Conservation (phyloP, 129 eudicot species). For the Tagetes patula region DNA sequence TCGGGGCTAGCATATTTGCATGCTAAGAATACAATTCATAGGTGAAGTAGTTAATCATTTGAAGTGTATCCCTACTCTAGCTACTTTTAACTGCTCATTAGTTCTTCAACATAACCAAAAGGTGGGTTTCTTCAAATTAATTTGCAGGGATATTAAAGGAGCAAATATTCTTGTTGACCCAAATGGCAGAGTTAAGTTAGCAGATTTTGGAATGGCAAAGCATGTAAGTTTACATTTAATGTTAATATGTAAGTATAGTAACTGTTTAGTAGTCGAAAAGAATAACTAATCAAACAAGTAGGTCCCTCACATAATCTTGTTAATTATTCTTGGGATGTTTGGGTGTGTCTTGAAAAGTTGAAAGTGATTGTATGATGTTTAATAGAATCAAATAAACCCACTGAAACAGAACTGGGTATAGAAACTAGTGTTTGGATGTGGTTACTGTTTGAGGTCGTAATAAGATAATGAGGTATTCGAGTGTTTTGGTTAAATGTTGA, state of each 20-base stretch:
- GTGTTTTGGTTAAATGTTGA: not conserved
- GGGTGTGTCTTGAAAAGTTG: not conserved
- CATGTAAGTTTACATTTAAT: slow-evolving; percentile 57
- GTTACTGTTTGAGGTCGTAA: not conserved
- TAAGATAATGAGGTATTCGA: slow-evolving; percentile 1
- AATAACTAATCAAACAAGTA: slow-evolving; percentile 4
- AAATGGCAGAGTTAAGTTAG: slow-evolving; percentile 87
- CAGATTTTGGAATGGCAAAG: slow-evolving; percentile 98
- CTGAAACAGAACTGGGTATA: not conserved
- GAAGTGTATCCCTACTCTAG: not conserved
- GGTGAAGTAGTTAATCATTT: slow-evolving; percentile 41
- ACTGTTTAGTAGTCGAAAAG: not conserved
- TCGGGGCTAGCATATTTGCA: slow-evolving; percentile 94
- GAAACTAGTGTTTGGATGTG: slow-evolving; percentile 1
- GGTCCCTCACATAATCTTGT: not conserved
- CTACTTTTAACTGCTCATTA: not conserved
- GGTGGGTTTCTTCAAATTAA: slow-evolving; percentile 10
- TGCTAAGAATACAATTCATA: slow-evolving; percentile 77
- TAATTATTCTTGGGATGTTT: slow-evolving; percentile 3
- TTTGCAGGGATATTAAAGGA: slow-evolving; percentile 89
- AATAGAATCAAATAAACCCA: not conserved
- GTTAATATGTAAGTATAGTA: slow-evolving; percentile 1
- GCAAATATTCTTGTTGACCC: slow-evolving; percentile 98
- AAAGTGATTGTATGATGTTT: not conserved
- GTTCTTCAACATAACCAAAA: slow-evolving; percentile 17